These are phyloP conservation scores for Bremia lactucae DNA, from an alignment of 352 stramenopile species.

Conservation along the genomic window DNA sequence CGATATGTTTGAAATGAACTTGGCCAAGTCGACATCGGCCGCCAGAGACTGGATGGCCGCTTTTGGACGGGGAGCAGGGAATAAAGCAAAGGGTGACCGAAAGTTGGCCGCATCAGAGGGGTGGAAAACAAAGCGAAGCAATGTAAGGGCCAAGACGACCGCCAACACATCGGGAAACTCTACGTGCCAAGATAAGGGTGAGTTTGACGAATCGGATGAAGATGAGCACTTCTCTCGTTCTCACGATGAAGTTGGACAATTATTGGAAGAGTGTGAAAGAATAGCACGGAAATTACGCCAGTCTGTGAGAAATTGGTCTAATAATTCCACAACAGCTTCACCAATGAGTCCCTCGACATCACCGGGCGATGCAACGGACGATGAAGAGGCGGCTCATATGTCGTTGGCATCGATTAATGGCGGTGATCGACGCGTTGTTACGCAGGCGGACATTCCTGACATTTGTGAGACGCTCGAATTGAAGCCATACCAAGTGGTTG, in stretches of 20 bases:
- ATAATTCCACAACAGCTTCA: constrained; percentile 20
- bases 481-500: constrained; percentile 82
- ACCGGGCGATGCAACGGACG: constrained; percentile 24
- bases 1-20: constrained; percentile 19
- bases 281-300: constrained; percentile 49
- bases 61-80: no score
- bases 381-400: constrained; percentile 46
- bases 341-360: constrained; percentile 17
- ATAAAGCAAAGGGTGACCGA: no score
- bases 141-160: constrained; percentile 3
- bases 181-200: constrained; percentile 5
- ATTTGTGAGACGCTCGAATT: constrained; percentile 60
- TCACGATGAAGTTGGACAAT: constrained; percentile 59
- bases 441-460: constrained; percentile 54
- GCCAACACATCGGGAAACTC: constrained; percentile 2
- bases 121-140: constrained; percentile 10
- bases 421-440: constrained; percentile 36
- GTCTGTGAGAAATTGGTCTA: constrained; percentile 56
- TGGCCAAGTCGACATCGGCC: constrained; percentile 20
- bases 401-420: constrained; percentile 40
- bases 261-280: constrained; percentile 51
- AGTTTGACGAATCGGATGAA: constrained; percentile 31
- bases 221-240: constrained; percentile 40
- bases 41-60: constrained; percentile 51
- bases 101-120: no score